phyloP scores from a whole-genome alignment of 1,284 basidiomycete genomes.

The Uromyces viciae-fabae region DNA sequence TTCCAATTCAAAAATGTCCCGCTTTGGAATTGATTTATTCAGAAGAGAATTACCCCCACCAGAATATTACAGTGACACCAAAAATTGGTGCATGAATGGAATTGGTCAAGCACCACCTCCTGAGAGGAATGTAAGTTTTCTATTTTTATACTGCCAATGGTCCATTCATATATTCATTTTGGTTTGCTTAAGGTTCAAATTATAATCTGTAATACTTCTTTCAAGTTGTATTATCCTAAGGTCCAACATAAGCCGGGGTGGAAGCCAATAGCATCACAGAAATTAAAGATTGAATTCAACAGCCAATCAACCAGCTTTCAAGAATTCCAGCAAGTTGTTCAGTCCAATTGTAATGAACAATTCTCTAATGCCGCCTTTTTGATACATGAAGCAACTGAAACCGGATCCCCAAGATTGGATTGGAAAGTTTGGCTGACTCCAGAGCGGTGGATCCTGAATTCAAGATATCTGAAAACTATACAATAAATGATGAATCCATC shows the following conservation, averaged over 20 bases:
- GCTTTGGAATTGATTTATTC: background rate
- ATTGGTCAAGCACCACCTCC: background rate
- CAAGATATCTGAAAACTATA: background rate
- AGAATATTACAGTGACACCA: background rate
- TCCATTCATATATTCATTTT: too few species aligned
- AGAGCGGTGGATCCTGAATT: background rate
- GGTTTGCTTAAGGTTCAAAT: background rate
- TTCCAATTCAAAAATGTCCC: background rate
- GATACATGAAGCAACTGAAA: background rate
- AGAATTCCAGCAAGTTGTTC: background rate
- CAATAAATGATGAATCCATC: background rate
- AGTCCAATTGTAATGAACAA: background rate
- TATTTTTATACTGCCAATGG: too few species aligned
- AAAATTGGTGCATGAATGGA: background rate
- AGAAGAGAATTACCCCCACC: background rate
- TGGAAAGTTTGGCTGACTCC: background rate
- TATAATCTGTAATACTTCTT: background rate
- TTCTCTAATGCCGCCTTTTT: background rate
- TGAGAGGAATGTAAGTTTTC: too few species aligned
- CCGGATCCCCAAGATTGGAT: background rate
- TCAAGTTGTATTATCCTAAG: background rate
- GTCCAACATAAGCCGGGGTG: background rate
- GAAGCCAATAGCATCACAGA: background rate
- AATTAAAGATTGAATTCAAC: background rate
- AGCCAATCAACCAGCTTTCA: background rate